These are phyloP conservation scores for Cytospora chrysosperma DNA, from an alignment of 2,329 filamentous ascomycete genomes.

Conservation along the genomic window DNA sequence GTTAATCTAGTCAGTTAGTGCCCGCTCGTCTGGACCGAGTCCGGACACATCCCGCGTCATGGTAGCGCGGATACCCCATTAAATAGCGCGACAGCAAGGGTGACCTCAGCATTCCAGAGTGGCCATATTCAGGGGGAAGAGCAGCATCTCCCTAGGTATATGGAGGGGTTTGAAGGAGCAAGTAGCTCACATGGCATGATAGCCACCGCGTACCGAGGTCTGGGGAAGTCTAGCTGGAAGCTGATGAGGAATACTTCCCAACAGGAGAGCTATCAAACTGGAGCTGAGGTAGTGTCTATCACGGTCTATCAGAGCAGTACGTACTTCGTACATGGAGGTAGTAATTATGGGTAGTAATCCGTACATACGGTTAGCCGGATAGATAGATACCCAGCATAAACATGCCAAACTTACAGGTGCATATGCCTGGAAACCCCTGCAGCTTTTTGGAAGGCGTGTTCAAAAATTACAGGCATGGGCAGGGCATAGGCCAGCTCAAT, in stretches of 20 bases:
- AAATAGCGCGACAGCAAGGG: not conserved
- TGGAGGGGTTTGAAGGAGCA: too few relatives aligned
- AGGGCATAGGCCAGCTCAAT: not conserved
- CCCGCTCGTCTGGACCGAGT: not conserved
- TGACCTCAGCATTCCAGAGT: not conserved
- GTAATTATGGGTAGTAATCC: too few relatives aligned
- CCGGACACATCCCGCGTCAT: too few relatives aligned
- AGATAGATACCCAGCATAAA: too few relatives aligned
- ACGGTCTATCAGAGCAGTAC: not conserved
- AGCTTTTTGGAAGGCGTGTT: conserved; percentile 16
- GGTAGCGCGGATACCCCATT: too few relatives aligned
- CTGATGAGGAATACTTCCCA: not conserved
- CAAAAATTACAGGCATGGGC: conserved; percentile 13
- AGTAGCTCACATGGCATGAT: not conserved
- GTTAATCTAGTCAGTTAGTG: not conserved
- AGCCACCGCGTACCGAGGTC: not conserved
- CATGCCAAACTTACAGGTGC: not conserved
- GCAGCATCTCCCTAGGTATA: not conserved
- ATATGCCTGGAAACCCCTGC: not conserved
- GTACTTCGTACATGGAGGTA: too few relatives aligned
- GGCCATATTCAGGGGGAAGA: not conserved
- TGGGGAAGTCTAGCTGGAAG: not conserved
- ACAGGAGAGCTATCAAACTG: not conserved
- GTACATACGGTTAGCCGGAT: too few relatives aligned
- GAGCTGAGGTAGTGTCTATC: not conserved